Evolutionary conservation across 176 grass and related monocot genomes (phyloP).

Genomic region (Triticum urartu): DNA sequence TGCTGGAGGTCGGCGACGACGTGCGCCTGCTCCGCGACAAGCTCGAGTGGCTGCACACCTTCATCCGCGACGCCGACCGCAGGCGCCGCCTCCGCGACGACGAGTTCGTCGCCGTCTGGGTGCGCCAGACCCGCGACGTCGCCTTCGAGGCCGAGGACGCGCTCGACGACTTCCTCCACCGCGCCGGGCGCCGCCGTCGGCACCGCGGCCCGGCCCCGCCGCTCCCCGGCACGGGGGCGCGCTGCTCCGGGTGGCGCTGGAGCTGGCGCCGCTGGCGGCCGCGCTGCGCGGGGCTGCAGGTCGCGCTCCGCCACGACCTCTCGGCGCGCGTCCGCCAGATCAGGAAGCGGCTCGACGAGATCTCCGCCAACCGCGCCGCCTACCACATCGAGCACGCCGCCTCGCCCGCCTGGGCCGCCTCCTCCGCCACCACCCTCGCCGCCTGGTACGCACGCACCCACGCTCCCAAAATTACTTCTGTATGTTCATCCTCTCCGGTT

Average conservation of each 20-base stretch:
- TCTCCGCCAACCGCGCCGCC: slow-evolving; percentile 38
- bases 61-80: slow-evolving; percentile 58
- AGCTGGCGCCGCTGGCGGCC: background rate
- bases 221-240: background rate
- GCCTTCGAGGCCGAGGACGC: slow-evolving; percentile 67
- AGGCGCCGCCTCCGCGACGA: slow-evolving; percentile 47
- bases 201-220: background rate
- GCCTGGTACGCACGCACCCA: slow-evolving; percentile 17
- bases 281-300: slow-evolving; percentile 22
- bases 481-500: too few species aligned
- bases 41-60: slow-evolving; percentile 75
- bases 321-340: slow-evolving; percentile 42
- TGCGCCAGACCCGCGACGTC: slow-evolving; percentile 62
- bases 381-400: slow-evolving; percentile 40
- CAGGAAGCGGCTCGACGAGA: slow-evolving; percentile 40
- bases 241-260: slow-evolving; percentile 4
- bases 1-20: slow-evolving; percentile 47
- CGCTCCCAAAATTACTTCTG: background rate
- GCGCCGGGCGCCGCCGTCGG: background rate
- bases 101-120: slow-evolving; percentile 58
- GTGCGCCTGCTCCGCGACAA: slow-evolving; percentile 56
- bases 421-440: slow-evolving; percentile 32
- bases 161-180: slow-evolving; percentile 66
- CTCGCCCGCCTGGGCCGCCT: slow-evolving; percentile 29
- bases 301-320: slow-evolving; percentile 38